phyloP scores from a whole-genome alignment of 257 asterid species.

The Salvia miltiorrhiza region DNA sequence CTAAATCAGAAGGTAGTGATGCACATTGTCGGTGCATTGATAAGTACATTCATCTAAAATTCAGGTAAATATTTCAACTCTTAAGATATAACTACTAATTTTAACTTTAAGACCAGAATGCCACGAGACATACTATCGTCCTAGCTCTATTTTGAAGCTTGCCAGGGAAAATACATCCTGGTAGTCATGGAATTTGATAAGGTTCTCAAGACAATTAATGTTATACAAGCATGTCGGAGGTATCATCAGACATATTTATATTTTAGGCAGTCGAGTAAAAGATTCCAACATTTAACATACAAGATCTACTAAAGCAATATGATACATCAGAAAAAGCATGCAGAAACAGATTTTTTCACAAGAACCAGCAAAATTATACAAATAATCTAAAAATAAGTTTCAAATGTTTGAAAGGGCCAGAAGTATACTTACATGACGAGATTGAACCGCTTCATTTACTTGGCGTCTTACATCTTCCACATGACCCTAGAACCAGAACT shows the following conservation, averaged over 20 bases:
- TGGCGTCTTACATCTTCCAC: constrained; percentile 90
- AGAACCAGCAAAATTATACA: neutral
- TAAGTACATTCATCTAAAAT: neutral
- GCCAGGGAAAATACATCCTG: neutral
- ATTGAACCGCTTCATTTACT: constrained; percentile 89
- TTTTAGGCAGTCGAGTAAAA: neutral
- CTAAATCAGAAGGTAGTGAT: neutral
- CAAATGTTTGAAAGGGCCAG: neutral
- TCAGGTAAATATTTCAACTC: neutral
- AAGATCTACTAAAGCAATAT: neutral
- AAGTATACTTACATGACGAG: constrained; percentile 77
- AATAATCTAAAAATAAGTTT: neutral
- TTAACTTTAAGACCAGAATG: constrained; percentile 8
- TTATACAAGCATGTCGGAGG: neutral
- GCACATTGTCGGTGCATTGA: neutral
- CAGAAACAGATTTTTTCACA: neutral
- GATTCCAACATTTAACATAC: neutral
- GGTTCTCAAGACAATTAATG: neutral
- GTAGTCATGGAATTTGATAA: neutral
- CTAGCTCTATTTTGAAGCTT: neutral
- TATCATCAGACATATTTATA: neutral
- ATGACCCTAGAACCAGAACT: constrained; percentile 63
- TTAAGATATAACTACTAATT: neutral
- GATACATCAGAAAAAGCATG: neutral
- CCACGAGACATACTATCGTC: neutral